Conservation (phyloP, 2,329 filamentous ascomycete genomes). For the Trichoderma semiorbis region DNA sequence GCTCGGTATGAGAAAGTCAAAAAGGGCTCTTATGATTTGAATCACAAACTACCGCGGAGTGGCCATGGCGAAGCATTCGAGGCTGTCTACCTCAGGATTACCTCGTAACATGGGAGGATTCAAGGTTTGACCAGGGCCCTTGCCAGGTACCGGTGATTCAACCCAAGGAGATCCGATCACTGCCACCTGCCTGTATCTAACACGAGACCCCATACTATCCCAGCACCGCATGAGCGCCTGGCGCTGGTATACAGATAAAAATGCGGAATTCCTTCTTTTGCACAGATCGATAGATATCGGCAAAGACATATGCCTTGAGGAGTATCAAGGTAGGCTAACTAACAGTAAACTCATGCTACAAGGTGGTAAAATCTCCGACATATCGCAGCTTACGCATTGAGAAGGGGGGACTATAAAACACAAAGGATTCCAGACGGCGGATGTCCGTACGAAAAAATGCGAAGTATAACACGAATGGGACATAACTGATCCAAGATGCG, state of each 20-base stretch:
- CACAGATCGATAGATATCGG: too few relatives aligned
- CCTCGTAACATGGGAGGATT: not conserved
- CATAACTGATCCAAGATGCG: not conserved
- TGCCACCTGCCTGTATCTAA: not conserved
- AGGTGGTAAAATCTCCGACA: not conserved
- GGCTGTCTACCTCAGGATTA: not conserved
- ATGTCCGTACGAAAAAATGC: not conserved
- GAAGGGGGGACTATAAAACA: not conserved
- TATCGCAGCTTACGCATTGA: not conserved
- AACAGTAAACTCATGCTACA: not conserved
- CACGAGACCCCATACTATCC: not conserved
- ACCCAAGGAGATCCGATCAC: not conserved
- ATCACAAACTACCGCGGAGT: not conserved
- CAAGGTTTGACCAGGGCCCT: conserved; percentile 8
- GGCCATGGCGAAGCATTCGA: not conserved
- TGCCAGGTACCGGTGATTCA: not conserved
- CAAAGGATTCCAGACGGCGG: not conserved
- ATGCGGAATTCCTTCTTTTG: too few relatives aligned
- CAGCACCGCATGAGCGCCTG: not conserved
- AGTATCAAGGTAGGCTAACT: not conserved
- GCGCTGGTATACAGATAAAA: not conserved
- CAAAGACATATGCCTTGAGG: not conserved
- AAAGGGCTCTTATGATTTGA: not conserved
- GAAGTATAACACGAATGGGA: not conserved
- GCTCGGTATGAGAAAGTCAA: not conserved